Evolutionary conservation across 129 eudicot species (phyloP), one percentile per base, ranked within the genome.

Genomic region (Flaveria brownii): DNA sequence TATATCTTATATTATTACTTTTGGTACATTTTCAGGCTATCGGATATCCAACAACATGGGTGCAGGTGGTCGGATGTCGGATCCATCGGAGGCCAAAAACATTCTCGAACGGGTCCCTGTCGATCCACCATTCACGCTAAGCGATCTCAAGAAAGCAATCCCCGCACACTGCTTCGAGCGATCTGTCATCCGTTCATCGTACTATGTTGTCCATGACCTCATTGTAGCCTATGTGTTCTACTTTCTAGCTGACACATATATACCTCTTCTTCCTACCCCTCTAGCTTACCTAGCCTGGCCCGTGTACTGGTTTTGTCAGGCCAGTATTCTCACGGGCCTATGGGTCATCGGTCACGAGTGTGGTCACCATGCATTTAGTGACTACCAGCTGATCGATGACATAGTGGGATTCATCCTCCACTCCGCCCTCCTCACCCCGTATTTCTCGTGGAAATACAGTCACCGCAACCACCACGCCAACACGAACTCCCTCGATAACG

Each of bases 271-370:
- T 50, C 86, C 88, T 16, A 43, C 73, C 10, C 80, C 84, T 39
- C 62, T 81, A 0, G 20, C 82, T 20, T 87, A 78, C 78, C 10
- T 87, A 10, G 91, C 88, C 10, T 87, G 91, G 91, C 84, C 88
- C 6, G 22, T 84, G n/a, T 87, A 87, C 72, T 73, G 86, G 83
- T 60, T 81, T 17, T 78, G 82, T 67, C 88, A 84, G 76, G 86
- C 86, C 56, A 84, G 91, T 65, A 82, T 84, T 12, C 84, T 82
- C 42, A 87, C 86, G 5, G 88, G 91, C 3, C 68, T 87, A 2
- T 87, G 91, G 91, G 91, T 87, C 71, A 74, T 87, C 3, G 91
- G 79, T 72, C 79, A 80, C 26, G 84, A 80, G 45, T 80, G 83
- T 6, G 83, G 83, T 63, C 83, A 79, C 49, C 83, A 79, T 42